Base-by-base conservation (phyloP, 2,329 filamentous ascomycete genomes). In the Phialophora verrucosa region DNA sequence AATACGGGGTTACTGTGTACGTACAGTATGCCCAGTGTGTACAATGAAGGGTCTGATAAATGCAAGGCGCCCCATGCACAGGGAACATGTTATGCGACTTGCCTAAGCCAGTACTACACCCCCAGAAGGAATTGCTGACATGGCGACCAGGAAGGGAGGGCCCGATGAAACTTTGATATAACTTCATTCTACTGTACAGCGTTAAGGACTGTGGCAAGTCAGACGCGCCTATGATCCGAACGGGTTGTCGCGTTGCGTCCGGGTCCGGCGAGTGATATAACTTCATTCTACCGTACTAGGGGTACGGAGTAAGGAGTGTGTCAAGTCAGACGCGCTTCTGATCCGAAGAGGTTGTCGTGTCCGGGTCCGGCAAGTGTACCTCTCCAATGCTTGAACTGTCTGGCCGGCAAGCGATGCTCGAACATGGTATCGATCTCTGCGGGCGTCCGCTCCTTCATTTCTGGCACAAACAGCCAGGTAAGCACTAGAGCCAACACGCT, bases 371-470 rank as follows among this genome's bases (percentile, higher is more conserved):
- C 29, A 29, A 59, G 23, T 20, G 62, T 44, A 7, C 47, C 31
- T 44, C 31, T 35, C 75, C 74, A 76, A 3, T 60, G 23, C 51
- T 63, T 71, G 57, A 76, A 77, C 32, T 70, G n/a, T 23, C 72
- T 66, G 17, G 74, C 68, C 7, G 69, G 59, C 6, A 75, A 7
- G 1, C 49, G 63, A n/a, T 66, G 44, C 58, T 74, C 73, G 65
- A 78, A 78, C 75, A 78, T 75, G 4, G 62, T 32, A 72, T 86
- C 83, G 64, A 87, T 82, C 70, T 85, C 83, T 44, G 76, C 76
- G 0, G 80, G 75, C 1, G 74, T 81, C 23, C 82, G 74, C 3
- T 81, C 82, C 73, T 82, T 83, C 76, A 85, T 86, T 72, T 88
- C 85, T 0, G 85, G 85, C 0, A 87, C 75, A 42, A 77, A 76